Percentiles rank a stretch among this genome's conserved stretches.
These are phyloP conservation scores for Gaillardinia entomophila DNA, from an alignment of 805 yeast species.

Conservation along the genomic window DNA sequence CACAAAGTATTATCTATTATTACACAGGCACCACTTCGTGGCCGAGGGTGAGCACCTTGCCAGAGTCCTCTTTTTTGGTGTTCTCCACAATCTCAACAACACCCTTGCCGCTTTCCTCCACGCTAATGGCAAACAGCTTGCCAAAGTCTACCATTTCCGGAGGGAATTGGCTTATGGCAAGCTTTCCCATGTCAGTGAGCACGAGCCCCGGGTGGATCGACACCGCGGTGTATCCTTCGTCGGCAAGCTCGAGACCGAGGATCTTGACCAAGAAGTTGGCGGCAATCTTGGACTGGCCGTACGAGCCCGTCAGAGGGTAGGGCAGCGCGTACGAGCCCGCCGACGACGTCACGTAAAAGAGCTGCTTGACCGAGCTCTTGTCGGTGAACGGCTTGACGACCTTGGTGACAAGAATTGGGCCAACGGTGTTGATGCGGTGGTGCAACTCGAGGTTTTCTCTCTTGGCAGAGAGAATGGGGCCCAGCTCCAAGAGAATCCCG, in stretches of 20 bases:
- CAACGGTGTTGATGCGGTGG: constrained; percentile 17
- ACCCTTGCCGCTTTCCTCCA: constrained; percentile 2
- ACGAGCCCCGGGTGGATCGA: constrained; percentile 37
- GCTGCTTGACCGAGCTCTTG: constrained; percentile 11
- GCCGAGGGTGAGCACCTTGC: too few relatives aligned
- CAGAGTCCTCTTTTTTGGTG: too few relatives aligned
- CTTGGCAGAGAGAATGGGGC: too few relatives aligned
- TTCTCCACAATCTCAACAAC: too few relatives aligned
- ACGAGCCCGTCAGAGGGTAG: constrained; percentile 16
- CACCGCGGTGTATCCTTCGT: constrained; percentile 19
- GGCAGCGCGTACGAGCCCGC: constrained; percentile 16
- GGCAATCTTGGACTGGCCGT: constrained; percentile 34
- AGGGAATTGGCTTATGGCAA: not conserved
- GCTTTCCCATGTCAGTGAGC: constrained; percentile 25
- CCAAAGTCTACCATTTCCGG: constrained; percentile 1
- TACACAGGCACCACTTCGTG: too few relatives aligned
- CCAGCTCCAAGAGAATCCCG: too few relatives aligned
- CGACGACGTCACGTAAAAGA: constrained; percentile 18
- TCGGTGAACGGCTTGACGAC: constrained; percentile 13
- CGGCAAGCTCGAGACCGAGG: constrained; percentile 16
- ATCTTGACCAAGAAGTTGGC: constrained; percentile 23
- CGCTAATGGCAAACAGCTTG: not conserved
- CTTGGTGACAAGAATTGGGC: constrained; percentile 12
- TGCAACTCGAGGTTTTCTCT: too few relatives aligned
- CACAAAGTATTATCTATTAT: too few relatives aligned